Percentiles rank a stretch among this genome's conserved stretches.
phyloP scores from a whole-genome alignment of 495 filamentous ascomycete genomes.

The Hypoxylon lienhwacheense region DNA sequence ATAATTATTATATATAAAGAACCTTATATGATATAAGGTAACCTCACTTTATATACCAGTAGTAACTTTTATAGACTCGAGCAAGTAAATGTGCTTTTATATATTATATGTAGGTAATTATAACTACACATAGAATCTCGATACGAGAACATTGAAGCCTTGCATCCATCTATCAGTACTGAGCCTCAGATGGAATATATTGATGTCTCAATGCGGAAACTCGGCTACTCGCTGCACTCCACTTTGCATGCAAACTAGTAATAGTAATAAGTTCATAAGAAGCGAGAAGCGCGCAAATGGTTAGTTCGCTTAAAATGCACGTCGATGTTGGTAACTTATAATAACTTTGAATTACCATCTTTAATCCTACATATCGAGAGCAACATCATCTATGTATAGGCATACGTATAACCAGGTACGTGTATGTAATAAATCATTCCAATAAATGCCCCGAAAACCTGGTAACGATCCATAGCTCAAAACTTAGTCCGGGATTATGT shows the following conservation, averaged over 20 bases:
- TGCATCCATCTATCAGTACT: background rate
- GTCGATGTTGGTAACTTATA: background rate
- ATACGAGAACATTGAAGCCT: background rate
- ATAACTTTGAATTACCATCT: no score
- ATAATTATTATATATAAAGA: no score
- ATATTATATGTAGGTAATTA: background rate
- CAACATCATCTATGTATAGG: no score
- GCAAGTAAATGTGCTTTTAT: no score
- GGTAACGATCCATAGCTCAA: no score
- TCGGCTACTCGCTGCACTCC: conserved; percentile 15
- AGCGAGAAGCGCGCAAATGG: background rate
- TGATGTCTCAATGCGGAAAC: conserved; percentile 8
- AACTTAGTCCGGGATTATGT: no score
- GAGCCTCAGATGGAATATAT: conserved; percentile 13
- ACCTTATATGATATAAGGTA: no score
- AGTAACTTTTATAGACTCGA: background rate
- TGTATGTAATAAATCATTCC: background rate
- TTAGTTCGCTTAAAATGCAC: conserved; percentile 11
- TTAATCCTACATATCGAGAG: no score
- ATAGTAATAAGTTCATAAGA: background rate
- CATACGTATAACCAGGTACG: background rate
- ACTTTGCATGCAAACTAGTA: conserved; percentile 9
- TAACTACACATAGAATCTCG: background rate
- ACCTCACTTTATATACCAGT: background rate
- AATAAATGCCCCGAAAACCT: no score